Conservation (phyloP, 2,329 filamentous ascomycete species). For the Decorospora gaudefroyi region DNA sequence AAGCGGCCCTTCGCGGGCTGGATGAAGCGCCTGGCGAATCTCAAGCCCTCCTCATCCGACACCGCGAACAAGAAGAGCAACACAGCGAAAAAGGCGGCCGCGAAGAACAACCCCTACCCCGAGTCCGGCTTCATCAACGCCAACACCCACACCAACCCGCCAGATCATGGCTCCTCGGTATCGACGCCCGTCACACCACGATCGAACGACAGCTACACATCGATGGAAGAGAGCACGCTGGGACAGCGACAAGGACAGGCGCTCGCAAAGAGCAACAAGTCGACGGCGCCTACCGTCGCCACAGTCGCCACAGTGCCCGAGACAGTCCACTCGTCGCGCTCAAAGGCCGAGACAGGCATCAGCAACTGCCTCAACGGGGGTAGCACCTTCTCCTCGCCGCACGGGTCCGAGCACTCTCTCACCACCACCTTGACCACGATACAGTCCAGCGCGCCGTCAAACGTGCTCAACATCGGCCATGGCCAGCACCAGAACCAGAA, state of each 20-base stretch:
- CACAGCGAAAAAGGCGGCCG: conserved; percentile 61
- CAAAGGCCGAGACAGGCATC: conserved; percentile 76
- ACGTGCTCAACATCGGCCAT: conserved; percentile 49
- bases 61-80: conserved; percentile 52
- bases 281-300: conserved; percentile 77
- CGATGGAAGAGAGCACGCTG: conserved; percentile 57
- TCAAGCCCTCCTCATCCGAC: conserved; percentile 76
- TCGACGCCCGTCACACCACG: conserved; percentile 53
- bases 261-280: conserved; percentile 68
- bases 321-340: conserved; percentile 74
- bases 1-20: conserved; percentile 87
- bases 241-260: conserved; percentile 60
- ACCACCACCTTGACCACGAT: conserved; percentile 86
- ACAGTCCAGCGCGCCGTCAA: conserved; percentile 70
- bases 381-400: conserved; percentile 80
- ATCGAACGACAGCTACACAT: conserved; percentile 59
- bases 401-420: conserved; percentile 77
- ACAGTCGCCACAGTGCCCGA: conserved; percentile 82
- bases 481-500: conserved; percentile 21
- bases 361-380: conserved; percentile 66
- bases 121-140: conserved; percentile 69
- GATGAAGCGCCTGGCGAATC: conserved; percentile 90
- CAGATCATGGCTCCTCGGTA: conserved; percentile 52
- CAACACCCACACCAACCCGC: too few relatives aligned
- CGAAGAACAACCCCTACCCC: conserved; percentile 90